phyloP scores from a whole-genome alignment of 169 alveolate genomes.

The Sarcocystis neurona region DNA sequence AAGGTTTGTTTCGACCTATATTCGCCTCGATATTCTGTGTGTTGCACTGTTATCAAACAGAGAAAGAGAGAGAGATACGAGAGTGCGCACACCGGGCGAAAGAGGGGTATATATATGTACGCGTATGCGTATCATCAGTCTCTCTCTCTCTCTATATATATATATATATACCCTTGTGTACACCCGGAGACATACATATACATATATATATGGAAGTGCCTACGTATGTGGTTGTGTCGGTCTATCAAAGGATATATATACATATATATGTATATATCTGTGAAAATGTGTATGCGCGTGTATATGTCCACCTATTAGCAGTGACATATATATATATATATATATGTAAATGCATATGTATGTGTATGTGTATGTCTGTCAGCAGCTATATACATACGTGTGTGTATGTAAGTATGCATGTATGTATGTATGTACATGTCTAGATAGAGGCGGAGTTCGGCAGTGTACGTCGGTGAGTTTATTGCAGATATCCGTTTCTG shows the following conservation, averaged over 20 bases:
- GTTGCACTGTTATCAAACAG: too few species aligned
- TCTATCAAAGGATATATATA: neutral
- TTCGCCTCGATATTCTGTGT: too few species aligned
- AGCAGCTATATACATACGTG: neutral
- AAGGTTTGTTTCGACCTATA: too few species aligned
- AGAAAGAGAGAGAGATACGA: too few species aligned
- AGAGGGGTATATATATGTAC: too few species aligned
- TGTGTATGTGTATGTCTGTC: neutral
- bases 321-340: neutral
- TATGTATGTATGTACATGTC: neutral
- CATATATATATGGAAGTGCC: neutral
- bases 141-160: too few species aligned
- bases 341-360: neutral
- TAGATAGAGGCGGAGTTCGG: neutral
- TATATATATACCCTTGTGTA: neutral
- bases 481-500: too few species aligned
- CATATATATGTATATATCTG: neutral
- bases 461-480: neutral
- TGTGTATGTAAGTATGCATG: neutral
- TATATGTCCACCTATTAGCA: neutral
- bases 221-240: neutral
- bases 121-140: too few species aligned
- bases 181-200: neutral
- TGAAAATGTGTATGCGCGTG: neutral
- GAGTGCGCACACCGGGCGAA: too few species aligned